phyloP scores from a whole-genome alignment of 306 rosid species.

The Vigna nakashimae region DNA sequence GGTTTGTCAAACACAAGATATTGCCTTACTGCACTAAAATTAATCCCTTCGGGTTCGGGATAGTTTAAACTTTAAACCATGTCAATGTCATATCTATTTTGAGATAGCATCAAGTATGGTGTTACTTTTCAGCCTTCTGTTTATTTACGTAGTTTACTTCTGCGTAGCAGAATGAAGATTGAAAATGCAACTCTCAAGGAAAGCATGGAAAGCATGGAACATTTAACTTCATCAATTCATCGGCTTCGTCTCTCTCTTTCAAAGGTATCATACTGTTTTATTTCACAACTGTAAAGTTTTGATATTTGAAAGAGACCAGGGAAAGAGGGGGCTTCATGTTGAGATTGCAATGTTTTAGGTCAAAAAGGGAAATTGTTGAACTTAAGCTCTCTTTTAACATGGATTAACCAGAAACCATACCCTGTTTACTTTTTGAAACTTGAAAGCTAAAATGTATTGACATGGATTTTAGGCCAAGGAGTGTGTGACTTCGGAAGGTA shows the following conservation, averaged over 20 bases:
- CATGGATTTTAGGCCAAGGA: conserved; percentile 60
- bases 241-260: conserved; percentile 84
- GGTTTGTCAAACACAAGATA: background rate
- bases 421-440: conserved; percentile 36
- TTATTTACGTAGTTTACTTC: conserved; percentile 8
- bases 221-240: conserved; percentile 70
- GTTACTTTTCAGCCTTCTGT: conserved; percentile 40
- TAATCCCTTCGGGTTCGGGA: background rate
- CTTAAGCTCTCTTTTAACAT: conserved; percentile 16
- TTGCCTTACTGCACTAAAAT: background rate
- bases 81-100: background rate
- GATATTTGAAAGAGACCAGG: conserved; percentile 20
- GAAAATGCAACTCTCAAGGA: conserved; percentile 91
- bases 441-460: conserved; percentile 35
- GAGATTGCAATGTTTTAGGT: conserved; percentile 12
- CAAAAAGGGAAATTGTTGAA: background rate
- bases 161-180: conserved; percentile 70
- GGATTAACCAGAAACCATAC: conserved; percentile 21
- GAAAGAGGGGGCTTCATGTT: background rate
- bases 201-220: conserved; percentile 84
- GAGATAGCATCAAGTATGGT: conserved; percentile 13
- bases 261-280: conserved; percentile 60
- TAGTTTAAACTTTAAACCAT: conserved; percentile 11
- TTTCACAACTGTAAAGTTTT: background rate
- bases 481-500: conserved; percentile 51